Evolutionary conservation across 2,329 filamentous ascomycete species (phyloP).

Genomic region (Davidsoniella neocaledoniae): DNA sequence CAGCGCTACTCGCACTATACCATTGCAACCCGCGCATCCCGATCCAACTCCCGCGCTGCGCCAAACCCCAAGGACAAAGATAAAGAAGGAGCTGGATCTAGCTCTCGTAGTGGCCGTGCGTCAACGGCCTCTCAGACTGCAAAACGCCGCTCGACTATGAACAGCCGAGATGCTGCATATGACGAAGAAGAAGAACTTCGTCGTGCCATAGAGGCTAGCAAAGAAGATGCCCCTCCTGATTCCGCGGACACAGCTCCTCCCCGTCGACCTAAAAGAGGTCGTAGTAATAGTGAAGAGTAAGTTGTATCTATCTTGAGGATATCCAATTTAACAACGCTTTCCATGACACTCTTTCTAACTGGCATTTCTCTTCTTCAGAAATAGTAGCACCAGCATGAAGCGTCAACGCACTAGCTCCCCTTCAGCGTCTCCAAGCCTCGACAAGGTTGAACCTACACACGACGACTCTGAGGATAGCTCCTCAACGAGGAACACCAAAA

Average conservation of each 20-base stretch:
- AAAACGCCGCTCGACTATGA: slow-evolving; percentile 91
- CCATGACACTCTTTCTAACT: neutral
- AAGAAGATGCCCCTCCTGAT: slow-evolving; percentile 49
- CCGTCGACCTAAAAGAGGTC: slow-evolving; percentile 56
- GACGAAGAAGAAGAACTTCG: slow-evolving; percentile 85
- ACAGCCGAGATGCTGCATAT: slow-evolving; percentile 86
- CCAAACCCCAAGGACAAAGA: slow-evolving; percentile 31
- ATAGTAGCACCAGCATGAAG: slow-evolving; percentile 49
- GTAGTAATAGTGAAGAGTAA: slow-evolving; percentile 91
- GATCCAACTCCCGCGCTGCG: slow-evolving; percentile 41
- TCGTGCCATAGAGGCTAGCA: slow-evolving; percentile 87
- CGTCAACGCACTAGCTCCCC: slow-evolving; percentile 69
- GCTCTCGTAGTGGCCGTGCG: slow-evolving; percentile 39
- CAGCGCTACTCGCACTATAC: slow-evolving; percentile 52
- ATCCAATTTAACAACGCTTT: neutral
- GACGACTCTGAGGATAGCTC: slow-evolving; percentile 60
- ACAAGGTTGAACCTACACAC: slow-evolving; percentile 30
- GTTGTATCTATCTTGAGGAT: slow-evolving; percentile 22
- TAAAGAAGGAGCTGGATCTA: slow-evolving; percentile 42
- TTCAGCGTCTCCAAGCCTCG: slow-evolving; percentile 40
- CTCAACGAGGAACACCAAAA: slow-evolving; percentile 36
- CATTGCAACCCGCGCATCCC: slow-evolving; percentile 39
- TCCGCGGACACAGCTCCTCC: slow-evolving; percentile 35
- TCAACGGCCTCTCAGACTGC: slow-evolving; percentile 38
- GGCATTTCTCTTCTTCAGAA: slow-evolving; percentile 31